Base-by-base conservation (phyloP, 2,329 filamentous ascomycete genomes). In the Incumbomyces delicatus region DNA sequence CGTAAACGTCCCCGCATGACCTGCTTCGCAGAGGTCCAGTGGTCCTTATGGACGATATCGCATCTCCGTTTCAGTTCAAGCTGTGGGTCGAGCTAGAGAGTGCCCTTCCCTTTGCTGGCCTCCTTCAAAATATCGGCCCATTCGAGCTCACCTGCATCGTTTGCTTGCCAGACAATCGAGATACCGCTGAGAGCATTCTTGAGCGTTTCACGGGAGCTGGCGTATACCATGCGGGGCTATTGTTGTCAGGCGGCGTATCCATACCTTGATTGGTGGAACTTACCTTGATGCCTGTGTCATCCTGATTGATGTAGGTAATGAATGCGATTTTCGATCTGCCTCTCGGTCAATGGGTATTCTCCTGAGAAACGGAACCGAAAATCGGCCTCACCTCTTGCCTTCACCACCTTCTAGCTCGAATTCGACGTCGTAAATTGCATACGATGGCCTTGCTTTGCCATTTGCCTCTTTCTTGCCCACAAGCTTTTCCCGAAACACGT, bases 351-450 rank as follows among this genome's bases (percentile, higher is more conserved):
- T 13, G 20, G 17, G 8, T 48, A 18, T 30, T 32, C 20, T 16
- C 13, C 16, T 7, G 18, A 22, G 30, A 5, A 4, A 10, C 40
- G 14, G 22, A 13, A 17, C 6, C 36, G 13, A 3, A 3, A 17
- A 17, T 6, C 17, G 46, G 41, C 49, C 63, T 53, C 61, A 73
- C 70, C 69, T 62, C 60, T 69, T 69, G 57, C 70, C 70, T 58
- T 73, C 70, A 53, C 66, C 67, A 39, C 60, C 64, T 49, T 65
- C 63, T 47, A 72, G 63, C 48, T 72, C 69, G 52, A 67, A 73
- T 53, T 71, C 67, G 44, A 73, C 68, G 56, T 73, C 70, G 57
- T 72, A 73, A 51, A 72, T 66, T 20, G 69, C 70, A 53, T 72
- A 73, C 52, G 71, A 66, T 47, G 70, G 70, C 36, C 65, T 63